These are phyloP conservation scores for Teunomyces cretensis DNA, from an alignment of 805 yeast genomes.

Conservation along the genomic window DNA sequence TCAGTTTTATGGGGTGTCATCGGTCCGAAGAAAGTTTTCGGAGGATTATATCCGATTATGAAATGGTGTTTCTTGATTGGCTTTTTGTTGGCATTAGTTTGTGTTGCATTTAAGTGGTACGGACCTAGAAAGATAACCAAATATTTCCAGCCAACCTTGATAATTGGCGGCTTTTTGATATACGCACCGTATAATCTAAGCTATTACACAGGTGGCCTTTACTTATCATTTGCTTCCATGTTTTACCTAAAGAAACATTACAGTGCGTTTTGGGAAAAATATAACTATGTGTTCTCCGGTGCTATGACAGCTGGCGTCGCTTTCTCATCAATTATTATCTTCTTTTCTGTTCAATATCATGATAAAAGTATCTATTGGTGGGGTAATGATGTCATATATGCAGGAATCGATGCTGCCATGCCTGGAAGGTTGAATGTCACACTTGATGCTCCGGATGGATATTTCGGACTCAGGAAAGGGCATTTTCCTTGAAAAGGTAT, in stretches of 20 bases:
- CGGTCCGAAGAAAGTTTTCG: slow-evolving; percentile 30
- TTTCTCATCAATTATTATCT: slow-evolving; percentile 32
- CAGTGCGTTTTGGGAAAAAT: slow-evolving; percentile 35
- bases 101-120: slow-evolving; percentile 14
- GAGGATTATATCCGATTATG: slow-evolving; percentile 31
- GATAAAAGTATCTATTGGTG: slow-evolving; percentile 29
- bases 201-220: slow-evolving; percentile 29
- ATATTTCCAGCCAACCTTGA: slow-evolving; percentile 33
- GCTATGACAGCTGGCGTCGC: slow-evolving; percentile 35
- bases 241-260: slow-evolving; percentile 25
- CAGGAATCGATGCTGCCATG: slow-evolving; percentile 34
- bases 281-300: slow-evolving; percentile 31
- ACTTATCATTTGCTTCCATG: slow-evolving; percentile 27
- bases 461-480: slow-evolving; percentile 34
- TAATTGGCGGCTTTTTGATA: slow-evolving; percentile 30
- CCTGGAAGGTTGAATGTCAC: slow-evolving; percentile 13
- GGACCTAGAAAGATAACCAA: slow-evolving; percentile 19
- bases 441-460: slow-evolving; percentile 28
- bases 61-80: slow-evolving; percentile 37
- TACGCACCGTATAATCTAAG: slow-evolving; percentile 34
- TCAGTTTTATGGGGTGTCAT: slow-evolving; percentile 66
- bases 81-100: slow-evolving; percentile 22
- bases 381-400: slow-evolving; percentile 28
- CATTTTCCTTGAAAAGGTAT: slow-evolving; percentile 15
- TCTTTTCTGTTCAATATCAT: slow-evolving; percentile 37